These are phyloP conservation scores for Trichoderma aggressivum DNA, from an alignment of 2,329 filamentous ascomycete genomes.

Conservation along the genomic window DNA sequence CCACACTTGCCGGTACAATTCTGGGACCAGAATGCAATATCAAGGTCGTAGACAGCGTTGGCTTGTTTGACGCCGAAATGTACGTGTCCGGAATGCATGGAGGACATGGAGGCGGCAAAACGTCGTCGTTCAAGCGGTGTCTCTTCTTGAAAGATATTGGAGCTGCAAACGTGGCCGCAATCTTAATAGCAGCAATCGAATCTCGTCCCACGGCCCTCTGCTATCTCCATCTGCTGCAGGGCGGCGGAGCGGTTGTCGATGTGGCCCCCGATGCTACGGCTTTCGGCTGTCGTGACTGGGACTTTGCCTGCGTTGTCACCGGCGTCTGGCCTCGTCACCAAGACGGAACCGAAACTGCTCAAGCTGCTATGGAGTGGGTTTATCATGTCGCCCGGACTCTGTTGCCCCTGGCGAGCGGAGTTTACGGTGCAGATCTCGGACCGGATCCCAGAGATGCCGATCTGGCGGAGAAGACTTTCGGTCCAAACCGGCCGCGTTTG, in stretches of 20 bases:
- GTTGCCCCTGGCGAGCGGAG: constrained; percentile 48
- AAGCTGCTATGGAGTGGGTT: constrained; percentile 49
- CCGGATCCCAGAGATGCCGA: constrained; percentile 55
- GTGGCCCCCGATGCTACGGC: constrained; percentile 46
- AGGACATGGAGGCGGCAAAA: constrained; percentile 56
- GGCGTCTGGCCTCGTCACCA: constrained; percentile 57
- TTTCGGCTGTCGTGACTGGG: constrained; percentile 62
- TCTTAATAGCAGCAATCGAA: constrained; percentile 44
- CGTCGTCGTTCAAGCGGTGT: constrained; percentile 62
- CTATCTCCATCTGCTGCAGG: constrained; percentile 61
- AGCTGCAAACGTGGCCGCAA: constrained; percentile 29
- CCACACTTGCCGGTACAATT: constrained; percentile 21
- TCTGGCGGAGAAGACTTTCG: constrained; percentile 55
- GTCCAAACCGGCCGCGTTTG: constrained; percentile 49
- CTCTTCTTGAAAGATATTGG: constrained; percentile 54
- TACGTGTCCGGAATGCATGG: constrained; percentile 59
- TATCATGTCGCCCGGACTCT: constrained; percentile 48
- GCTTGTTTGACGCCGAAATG: constrained; percentile 57
- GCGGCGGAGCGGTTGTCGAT: constrained; percentile 50
- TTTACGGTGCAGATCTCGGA: constrained; percentile 60
- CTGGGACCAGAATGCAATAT: constrained; percentile 34
- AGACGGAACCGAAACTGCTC: constrained; percentile 43
- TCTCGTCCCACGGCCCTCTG: constrained; percentile 50
- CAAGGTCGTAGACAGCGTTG: constrained; percentile 44
- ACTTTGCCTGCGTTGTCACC: constrained; percentile 62